Evolutionary conservation across 2,329 filamentous ascomycete species (phyloP), one percentile per base, ranked within the genome.

Genomic region (Botrytis hyacinthi): DNA sequence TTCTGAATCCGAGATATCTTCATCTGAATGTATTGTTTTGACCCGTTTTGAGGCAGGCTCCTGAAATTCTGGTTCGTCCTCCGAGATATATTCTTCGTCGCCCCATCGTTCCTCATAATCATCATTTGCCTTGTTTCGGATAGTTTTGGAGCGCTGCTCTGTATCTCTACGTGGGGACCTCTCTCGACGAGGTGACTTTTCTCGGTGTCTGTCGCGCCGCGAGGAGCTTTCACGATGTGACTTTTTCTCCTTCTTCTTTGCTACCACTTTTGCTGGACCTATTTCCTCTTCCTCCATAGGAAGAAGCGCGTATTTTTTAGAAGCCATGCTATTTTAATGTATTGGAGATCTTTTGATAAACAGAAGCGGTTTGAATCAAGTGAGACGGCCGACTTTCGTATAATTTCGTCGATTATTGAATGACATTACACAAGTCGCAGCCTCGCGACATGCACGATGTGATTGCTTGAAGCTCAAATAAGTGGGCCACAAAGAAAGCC

Each of bases 21-120:
- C 87, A 8, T 83, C 84, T 70, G 89, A 86, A 65, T 92, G 90
- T 69, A 82, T 85, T 42, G 92, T 83, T 79, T 93, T 91, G 1
- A 91, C 86, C 37, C 92, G 87, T 81, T 95, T 95, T 29, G 90
- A 86, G 2, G 91, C 88, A 0, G 92, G 92, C 76, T 92, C 90
- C 62, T 87, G 84, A 67, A 92, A 92, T 26, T 92, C 90, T 2
- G 85, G 84, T 51, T 86, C 86, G 42, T 84, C 85, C 35, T 86
- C 85, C 0, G 86, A 85, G 0, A 82, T 81, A 40, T 84, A 84
- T 77, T 93, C 92, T 79, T 95, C 92, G 78, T 96, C 93, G 1
- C 90, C 93, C 93, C 94, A 97, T 71, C 92, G 86, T 79, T 94
- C 92, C 66, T 94, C 92, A 76, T 92, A 91, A 76, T 92, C 88